These are phyloP conservation scores for Neurospora sp. DNA, from an alignment of 495 filamentous ascomycete species.

Conservation along the genomic window DNA sequence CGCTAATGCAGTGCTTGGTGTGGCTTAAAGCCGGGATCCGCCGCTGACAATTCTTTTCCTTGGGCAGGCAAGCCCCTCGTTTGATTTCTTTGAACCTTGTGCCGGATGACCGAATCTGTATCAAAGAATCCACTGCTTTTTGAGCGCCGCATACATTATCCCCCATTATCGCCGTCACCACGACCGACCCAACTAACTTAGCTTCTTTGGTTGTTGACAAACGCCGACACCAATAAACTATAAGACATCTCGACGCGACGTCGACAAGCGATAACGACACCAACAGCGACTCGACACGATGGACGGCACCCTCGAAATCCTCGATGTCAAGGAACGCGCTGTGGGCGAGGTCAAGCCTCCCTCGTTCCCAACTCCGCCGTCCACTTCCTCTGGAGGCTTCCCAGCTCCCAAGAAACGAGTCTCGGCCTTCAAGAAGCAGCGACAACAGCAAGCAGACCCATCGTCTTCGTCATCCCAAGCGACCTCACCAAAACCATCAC, in stretches of 20 bases:
- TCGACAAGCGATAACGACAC: background rate
- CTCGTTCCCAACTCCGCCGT: conserved; percentile 48
- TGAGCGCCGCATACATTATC: background rate
- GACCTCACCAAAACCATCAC: background rate
- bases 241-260: background rate
- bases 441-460: conserved; percentile 18
- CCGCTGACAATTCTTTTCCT: background rate
- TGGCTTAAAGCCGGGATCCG: background rate
- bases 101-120: background rate
- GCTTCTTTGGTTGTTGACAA: background rate
- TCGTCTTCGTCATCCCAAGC: background rate
- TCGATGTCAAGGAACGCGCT: conserved; percentile 70
- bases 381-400: conserved; percentile 60
- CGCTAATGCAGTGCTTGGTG: conserved; percentile 12
- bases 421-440: conserved; percentile 71
- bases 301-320: conserved; percentile 44
- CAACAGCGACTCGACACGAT: conserved; percentile 15
- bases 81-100: background rate
- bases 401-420: conserved; percentile 73
- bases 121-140: background rate
- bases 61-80: background rate
- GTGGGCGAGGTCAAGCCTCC: conserved; percentile 46
- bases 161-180: background rate
- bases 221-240: background rate
- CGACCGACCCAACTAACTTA: background rate